A percentile compares a stretch with the other conserved stretches of the same genome.
These are phyloP conservation scores for Alnus glutinosa DNA, from an alignment of 306 rosid species.

Conservation along the genomic window DNA sequence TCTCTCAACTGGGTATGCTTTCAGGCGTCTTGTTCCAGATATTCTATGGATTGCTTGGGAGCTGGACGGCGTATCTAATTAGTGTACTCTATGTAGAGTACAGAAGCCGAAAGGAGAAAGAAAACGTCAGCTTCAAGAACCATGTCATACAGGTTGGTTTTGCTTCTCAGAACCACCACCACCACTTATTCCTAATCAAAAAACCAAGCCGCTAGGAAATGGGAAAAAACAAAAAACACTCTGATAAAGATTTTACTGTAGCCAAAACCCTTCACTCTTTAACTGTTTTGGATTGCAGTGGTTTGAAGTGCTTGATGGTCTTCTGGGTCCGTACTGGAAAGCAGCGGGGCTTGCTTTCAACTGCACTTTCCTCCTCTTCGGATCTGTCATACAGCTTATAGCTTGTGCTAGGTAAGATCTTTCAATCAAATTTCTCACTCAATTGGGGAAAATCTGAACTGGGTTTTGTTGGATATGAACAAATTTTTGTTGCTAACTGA, in stretches of 20 bases:
- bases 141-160: slow-evolving; percentile 88
- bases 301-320: slow-evolving; percentile 98
- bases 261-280: too few relatives aligned
- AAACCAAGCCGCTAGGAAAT: not conserved
- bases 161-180: not conserved
- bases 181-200: slow-evolving; percentile 20
- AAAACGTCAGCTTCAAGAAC: slow-evolving; percentile 85
- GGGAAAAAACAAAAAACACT: not conserved
- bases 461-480: slow-evolving; percentile 7
- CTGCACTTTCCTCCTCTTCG: slow-evolving; percentile 95
- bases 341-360: slow-evolving; percentile 92
- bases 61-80: slow-evolving; percentile 97
- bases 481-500: slow-evolving; percentile 8
- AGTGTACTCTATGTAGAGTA: slow-evolving; percentile 89
- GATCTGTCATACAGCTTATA: slow-evolving; percentile 98
- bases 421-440: slow-evolving; percentile 2
- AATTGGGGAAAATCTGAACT: slow-evolving; percentile 6
- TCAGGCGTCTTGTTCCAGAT: slow-evolving; percentile 82
- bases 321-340: slow-evolving; percentile 91
- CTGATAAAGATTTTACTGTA: too few relatives aligned
- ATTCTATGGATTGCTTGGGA: slow-evolving; percentile 84
- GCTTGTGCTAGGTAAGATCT: slow-evolving; percentile 86
- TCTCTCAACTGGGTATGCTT: slow-evolving; percentile 92
- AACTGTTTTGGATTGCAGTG: slow-evolving; percentile 58
- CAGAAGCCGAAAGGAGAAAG: slow-evolving; percentile 88